Conservation (phyloP, 2,329 filamentous ascomycete genomes). For the Colletotrichum sublineola region DNA sequence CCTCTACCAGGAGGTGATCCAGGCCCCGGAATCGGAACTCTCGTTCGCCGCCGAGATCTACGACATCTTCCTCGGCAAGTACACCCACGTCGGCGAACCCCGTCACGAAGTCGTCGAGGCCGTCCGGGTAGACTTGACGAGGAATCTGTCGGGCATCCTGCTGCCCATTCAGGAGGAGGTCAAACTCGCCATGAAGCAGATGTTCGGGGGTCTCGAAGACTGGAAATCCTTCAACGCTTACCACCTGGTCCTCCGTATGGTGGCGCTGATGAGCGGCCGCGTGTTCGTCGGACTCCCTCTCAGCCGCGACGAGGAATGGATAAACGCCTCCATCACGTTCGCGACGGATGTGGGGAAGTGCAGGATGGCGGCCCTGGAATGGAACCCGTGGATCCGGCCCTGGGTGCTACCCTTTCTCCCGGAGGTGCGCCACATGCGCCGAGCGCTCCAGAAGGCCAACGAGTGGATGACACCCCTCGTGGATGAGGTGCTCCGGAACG, state of each 20-base stretch:
- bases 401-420: conserved; percentile 23
- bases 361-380: conserved; percentile 13
- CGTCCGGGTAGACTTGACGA: conserved; percentile 37
- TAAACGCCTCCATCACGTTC: conserved; percentile 47
- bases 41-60: conserved; percentile 37
- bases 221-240: conserved; percentile 45
- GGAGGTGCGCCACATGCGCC: conserved; percentile 21
- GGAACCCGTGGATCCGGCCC: conserved; percentile 28
- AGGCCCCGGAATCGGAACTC: conserved; percentile 26
- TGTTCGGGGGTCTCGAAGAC: conserved; percentile 19
- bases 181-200: conserved; percentile 22
- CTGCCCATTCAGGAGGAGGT: conserved; percentile 38
- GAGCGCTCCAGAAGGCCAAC: conserved; percentile 17
- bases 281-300: conserved; percentile 49
- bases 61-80: conserved; percentile 41
- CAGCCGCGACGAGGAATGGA: conserved; percentile 48
- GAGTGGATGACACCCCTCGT: conserved; percentile 34
- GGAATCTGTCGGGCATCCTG: conserved; percentile 11
- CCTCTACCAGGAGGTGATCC: conserved; percentile 33
- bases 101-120: conserved; percentile 9
- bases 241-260: conserved; percentile 45
- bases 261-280: conserved; percentile 47
- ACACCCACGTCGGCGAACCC: conserved; percentile 39
- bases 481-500: conserved; percentile 9
- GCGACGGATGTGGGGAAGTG: conserved; percentile 42